A percentile compares a stretch with the other conserved stretches of the same genome.
Evolutionary conservation across 495 filamentous ascomycete species (phyloP).

Genomic region (Penicillium longicatenatum): DNA sequence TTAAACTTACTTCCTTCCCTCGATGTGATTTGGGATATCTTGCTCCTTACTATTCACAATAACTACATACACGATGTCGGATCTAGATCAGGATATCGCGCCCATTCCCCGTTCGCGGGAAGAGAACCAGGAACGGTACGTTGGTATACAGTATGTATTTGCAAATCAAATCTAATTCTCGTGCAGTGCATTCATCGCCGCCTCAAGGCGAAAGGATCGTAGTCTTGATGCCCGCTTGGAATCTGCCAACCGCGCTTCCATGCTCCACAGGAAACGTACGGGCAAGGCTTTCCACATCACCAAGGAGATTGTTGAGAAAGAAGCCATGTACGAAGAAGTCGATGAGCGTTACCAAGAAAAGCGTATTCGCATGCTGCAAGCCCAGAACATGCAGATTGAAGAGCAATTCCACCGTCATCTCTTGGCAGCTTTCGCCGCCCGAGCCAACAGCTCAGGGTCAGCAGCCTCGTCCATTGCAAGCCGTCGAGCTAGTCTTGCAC

Average conservation of each 20-base stretch:
- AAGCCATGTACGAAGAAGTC: slow-evolving; percentile 98
- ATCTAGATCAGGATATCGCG: slow-evolving; percentile 39
- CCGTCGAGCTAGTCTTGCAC: slow-evolving; percentile 28
- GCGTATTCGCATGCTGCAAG: slow-evolving; percentile 44
- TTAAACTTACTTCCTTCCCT: slow-evolving; percentile 7
- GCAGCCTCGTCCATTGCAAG: slow-evolving; percentile 23
- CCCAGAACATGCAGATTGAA: slow-evolving; percentile 46
- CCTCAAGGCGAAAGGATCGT: slow-evolving; percentile 86
- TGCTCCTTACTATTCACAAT: too few relatives aligned
- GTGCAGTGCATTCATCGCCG: slow-evolving; percentile 85
- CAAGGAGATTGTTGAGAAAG: slow-evolving; percentile 84
- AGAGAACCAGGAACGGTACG: slow-evolving; percentile 88
- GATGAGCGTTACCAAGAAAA: slow-evolving; percentile 65
- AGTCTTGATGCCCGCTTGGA: slow-evolving; percentile 88
- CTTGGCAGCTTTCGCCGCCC: slow-evolving; percentile 35
- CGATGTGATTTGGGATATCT: neutral
- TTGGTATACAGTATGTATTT: neutral
- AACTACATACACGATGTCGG: slow-evolving; percentile 26
- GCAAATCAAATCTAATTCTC: neutral
- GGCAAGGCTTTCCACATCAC: slow-evolving; percentile 82
- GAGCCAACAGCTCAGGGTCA: slow-evolving; percentile 19
- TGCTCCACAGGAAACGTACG: slow-evolving; percentile 87
- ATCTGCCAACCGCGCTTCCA: slow-evolving; percentile 83
- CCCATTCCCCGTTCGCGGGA: slow-evolving; percentile 54
- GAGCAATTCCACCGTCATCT: slow-evolving; percentile 45